Evolutionary conservation across 306 rosid genomes (phyloP), one percentile per base, ranked within the genome.

Genomic region (Psophocarpus tetragonolobus): DNA sequence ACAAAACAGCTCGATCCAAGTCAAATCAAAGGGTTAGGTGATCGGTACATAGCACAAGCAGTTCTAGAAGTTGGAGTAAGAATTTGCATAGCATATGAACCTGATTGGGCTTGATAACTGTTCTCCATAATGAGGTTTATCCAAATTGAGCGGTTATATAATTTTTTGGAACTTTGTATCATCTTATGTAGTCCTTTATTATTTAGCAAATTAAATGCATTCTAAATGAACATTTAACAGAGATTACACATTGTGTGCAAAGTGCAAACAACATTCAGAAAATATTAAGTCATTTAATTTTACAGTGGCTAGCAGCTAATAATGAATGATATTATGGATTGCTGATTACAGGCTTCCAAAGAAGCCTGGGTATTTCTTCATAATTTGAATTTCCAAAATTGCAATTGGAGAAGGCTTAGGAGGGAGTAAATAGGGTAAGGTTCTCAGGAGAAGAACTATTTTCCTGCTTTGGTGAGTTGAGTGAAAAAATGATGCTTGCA

Each of bases 401-500:
- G 26, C 60, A 50, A 30, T 44, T 10, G 39, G 20, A 17, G 20
- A 45, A 62, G 68, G 33, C 38, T 63, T 38, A 3, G 47, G 42
- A 36, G 48, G 17, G 66, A 61, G 73, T 61, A 73, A 50, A 51
- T 29, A 5, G 69, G 38, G 69, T 48, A 70, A 60, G 62, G 74
- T 15, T 64, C 27, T 33, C 1, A 7, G 38, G 27, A 41, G 35
- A 42, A 41, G 24, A 2, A 33, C n/a, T n/a, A 27, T 3, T 23
- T 75, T 68, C 32, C 75, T 32, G 8, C 45, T 63, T 30, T 68
- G 42, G 11, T 82, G 62, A 60, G 64, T 61, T 38, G 66, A 32
- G 41, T 69, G n/a, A 57, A 69, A 30, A n/a, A 13, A 33, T 5
- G 10, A 20, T 71, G 45, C 66, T 44, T 24, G 32, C 71, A 35